phyloP scores from a whole-genome alignment of 192 early-diverging fungal species.

The Lobosporangium transversale region DNA sequence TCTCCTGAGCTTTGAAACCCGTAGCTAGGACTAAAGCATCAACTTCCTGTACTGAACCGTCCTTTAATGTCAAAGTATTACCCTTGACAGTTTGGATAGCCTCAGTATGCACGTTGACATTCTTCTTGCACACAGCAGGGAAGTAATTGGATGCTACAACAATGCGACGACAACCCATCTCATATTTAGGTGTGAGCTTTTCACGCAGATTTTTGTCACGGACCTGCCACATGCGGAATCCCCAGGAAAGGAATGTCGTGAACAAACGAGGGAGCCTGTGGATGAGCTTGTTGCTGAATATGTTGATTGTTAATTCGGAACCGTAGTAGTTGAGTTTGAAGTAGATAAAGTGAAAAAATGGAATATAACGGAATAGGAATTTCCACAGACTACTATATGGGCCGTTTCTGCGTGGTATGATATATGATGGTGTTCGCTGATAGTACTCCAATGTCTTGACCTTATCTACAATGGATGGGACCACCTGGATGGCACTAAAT shows the following conservation, averaged over 20 bases:
- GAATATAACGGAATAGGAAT: slow-evolving; percentile 54
- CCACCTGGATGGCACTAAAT: slow-evolving; percentile 57
- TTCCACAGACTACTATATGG: slow-evolving; percentile 46
- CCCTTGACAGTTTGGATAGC: slow-evolving; percentile 38
- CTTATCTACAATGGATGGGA: slow-evolving; percentile 57
- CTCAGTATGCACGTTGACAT: slow-evolving; percentile 35
- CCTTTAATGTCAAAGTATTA: slow-evolving; percentile 37
- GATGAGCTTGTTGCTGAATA: slow-evolving; percentile 41
- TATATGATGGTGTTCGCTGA: slow-evolving; percentile 63
- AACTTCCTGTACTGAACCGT: slow-evolving; percentile 49
- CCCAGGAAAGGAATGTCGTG: slow-evolving; percentile 24
- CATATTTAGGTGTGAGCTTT: slow-evolving; percentile 59
- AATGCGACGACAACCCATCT: slow-evolving; percentile 56
- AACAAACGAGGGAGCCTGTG: slow-evolving; percentile 20
- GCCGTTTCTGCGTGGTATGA: slow-evolving; percentile 47
- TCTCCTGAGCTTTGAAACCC: slow-evolving; percentile 58
- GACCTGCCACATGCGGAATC: slow-evolving; percentile 29
- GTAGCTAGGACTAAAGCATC: slow-evolving; percentile 66
- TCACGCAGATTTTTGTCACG: slow-evolving; percentile 33
- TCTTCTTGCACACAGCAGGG: slow-evolving; percentile 45
- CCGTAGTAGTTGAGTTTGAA: slow-evolving; percentile 46
- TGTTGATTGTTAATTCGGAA: slow-evolving; percentile 40
- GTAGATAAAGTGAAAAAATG: slow-evolving; percentile 47
- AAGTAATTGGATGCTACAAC: slow-evolving; percentile 47
- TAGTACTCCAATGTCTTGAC: slow-evolving; percentile 55